Conservation (phyloP, 345 rosid genomes). For the Moringa oleifera region DNA sequence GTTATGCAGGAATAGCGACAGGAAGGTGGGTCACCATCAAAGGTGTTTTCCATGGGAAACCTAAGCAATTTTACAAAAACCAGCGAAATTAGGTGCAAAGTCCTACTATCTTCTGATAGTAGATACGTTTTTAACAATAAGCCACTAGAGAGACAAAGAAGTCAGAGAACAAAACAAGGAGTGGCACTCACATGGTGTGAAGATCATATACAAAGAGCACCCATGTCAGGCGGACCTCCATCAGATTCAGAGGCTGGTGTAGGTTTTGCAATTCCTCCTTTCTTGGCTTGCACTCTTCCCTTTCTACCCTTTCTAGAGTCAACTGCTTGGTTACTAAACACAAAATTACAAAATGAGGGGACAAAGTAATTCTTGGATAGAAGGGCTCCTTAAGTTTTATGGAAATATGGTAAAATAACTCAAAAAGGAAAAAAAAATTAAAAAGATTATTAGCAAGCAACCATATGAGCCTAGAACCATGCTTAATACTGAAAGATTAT, state of each 20-base stretch:
- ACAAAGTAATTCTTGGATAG: not conserved
- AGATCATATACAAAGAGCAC: slow-evolving; percentile 76
- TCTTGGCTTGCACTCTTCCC: slow-evolving; percentile 44
- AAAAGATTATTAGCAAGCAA: not conserved
- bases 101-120: no score
- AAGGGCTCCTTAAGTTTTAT: no score
- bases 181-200: slow-evolving; percentile 14
- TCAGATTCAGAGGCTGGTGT: slow-evolving; percentile 36
- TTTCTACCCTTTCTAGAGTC: slow-evolving; percentile 59
- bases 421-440: not conserved
- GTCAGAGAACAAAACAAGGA: no score
- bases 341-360: slow-evolving; percentile 7
- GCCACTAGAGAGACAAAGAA: no score
- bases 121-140: no score
- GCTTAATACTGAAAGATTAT: not conserved
- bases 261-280: slow-evolving; percentile 35
- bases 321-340: slow-evolving; percentile 35
- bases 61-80: no score
- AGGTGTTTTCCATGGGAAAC: no score
- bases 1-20: no score
- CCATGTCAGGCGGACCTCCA: slow-evolving; percentile 57
- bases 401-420: not conserved
- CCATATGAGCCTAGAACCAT: not conserved
- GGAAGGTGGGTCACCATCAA: no score
- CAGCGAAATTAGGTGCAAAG: no score